Conservation (phyloP, 1,139 yeast species). For the Diutina pseudorugosa region DNA sequence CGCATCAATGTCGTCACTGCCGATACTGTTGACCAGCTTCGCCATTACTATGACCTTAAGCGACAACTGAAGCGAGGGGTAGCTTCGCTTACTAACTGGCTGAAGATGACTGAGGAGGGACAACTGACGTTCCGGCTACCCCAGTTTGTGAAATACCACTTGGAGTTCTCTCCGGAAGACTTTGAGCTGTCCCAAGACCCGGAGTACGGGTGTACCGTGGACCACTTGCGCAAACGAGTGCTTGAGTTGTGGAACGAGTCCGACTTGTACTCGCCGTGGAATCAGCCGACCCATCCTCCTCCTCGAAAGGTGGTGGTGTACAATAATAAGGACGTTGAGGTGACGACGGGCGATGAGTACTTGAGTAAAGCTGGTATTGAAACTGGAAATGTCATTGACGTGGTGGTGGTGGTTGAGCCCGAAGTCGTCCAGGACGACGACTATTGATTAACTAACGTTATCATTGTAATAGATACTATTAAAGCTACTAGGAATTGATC, state of each 20-base stretch:
- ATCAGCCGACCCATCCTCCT: conserved; percentile 10
- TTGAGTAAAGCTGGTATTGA: conserved; percentile 51
- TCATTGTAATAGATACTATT: too few species aligned
- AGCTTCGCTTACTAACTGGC: conserved; percentile 14
- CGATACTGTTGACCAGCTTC: conserved; percentile 10
- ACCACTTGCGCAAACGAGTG: conserved; percentile 43
- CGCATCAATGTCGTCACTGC: conserved; percentile 24
- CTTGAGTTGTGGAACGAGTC: conserved; percentile 43
- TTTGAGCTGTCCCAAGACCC: conserved; percentile 30
- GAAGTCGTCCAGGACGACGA: too few species aligned
- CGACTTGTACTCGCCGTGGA: conserved; percentile 21
- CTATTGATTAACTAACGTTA: too few species aligned
- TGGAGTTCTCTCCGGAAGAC: conserved; percentile 78
- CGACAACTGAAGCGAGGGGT: conserved; percentile 10
- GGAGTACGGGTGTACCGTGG: conserved; percentile 60
- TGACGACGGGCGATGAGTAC: conserved; percentile 22
- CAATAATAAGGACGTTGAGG: neutral
- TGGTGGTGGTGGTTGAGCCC: conserved; percentile 20
- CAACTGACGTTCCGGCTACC: conserved; percentile 13
- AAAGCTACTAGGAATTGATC: too few species aligned
- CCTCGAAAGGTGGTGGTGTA: neutral
- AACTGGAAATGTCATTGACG: conserved; percentile 50
- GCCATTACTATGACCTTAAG: conserved; percentile 19
- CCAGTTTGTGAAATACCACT: conserved; percentile 44
- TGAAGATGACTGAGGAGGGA: conserved; percentile 12